Conservation (phyloP, 257 asterid species). For the Capsicum chinense region DNA sequence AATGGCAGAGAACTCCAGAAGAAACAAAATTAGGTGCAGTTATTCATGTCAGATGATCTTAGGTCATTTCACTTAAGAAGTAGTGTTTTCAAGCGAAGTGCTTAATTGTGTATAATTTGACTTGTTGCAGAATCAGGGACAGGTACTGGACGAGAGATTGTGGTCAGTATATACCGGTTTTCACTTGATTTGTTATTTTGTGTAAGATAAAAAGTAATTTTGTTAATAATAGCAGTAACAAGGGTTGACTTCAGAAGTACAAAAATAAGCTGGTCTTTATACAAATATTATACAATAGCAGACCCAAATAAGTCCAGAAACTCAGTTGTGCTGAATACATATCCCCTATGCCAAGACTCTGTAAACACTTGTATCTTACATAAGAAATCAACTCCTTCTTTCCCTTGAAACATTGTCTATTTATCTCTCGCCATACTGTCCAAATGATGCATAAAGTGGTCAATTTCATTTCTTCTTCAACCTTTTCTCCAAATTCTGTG, state of each 20-base stretch:
- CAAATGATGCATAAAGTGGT: background rate
- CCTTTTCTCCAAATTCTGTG: no score
- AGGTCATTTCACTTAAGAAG: background rate
- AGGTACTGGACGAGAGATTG: slow-evolving; percentile 53
- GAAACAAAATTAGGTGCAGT: slow-evolving; percentile 46
- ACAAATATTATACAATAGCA: background rate
- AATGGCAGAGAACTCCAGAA: slow-evolving; percentile 53
- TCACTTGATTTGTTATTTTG: background rate
- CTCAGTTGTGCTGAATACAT: slow-evolving; percentile 19
- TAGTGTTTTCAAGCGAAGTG: slow-evolving; percentile 12
- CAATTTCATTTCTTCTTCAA: background rate
- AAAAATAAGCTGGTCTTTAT: slow-evolving; percentile 8
- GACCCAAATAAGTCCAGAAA: background rate
- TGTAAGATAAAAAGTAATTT: background rate
- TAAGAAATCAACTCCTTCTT: background rate
- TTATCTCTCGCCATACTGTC: background rate
- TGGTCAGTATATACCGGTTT: slow-evolving; percentile 43
- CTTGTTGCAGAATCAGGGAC: slow-evolving; percentile 49
- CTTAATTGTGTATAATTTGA: slow-evolving; percentile 28
- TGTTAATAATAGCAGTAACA: background rate
- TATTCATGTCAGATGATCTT: slow-evolving; percentile 27
- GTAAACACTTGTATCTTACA: slow-evolving; percentile 3
- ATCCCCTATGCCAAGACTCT: slow-evolving; percentile 9
- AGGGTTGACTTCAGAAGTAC: background rate
- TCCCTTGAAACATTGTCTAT: background rate